Evolutionary conservation across 768 basidiomycete genomes (phyloP), one percentile per base, ranked within the genome.

Genomic region (Mycena kentingensis): DNA sequence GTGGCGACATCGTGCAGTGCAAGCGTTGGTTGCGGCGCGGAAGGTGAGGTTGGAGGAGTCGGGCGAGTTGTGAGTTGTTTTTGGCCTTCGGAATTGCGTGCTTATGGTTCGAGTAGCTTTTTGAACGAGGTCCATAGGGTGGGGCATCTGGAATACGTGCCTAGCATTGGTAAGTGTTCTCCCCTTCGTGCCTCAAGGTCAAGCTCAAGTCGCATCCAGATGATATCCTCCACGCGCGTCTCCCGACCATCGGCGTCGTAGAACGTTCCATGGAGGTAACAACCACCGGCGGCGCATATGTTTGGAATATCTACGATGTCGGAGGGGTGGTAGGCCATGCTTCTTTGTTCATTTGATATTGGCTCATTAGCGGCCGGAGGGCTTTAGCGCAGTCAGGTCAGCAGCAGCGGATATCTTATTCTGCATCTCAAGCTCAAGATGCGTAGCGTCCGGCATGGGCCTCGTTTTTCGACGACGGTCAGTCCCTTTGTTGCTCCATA

Each of bases 391-490:
- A 82, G 83, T 25, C 83, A 85, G 77, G 84, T 77, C 69, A 67
- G 77, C 67, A 32, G 47, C 24, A 19, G 28, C 36, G 31, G 26
- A 52, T 36, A 31, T 15, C 45, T 50, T 43, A 22, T 50, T 51
- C 52, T 27, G 37, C 49, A 31, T 55, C 47, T 39, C 36, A 44
- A 46, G 28, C 52, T 54, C 39, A 58, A 28, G 51, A 36, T 29
- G 56, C 49, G 49, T 57, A 90, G 86, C 76, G 90, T 62, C 87
- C 84, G 60, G 83, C 85, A 5, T 92, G 90, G 90, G 82, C 85
- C 35, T 87, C 90, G 26, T 93, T 83, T 69, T 93, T 93, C 59
- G 90, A 92, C 64, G 89, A 91, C 64, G 88, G 87, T 84, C 67
- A 60, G 80, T 72, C 51, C 24, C 54, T 54, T 48, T 58, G 36